Percentiles rank a stretch among this genome's conserved stretches.
Conservation (phyloP, 768 basidiomycete species). For the Trametopsis cervina region DNA sequence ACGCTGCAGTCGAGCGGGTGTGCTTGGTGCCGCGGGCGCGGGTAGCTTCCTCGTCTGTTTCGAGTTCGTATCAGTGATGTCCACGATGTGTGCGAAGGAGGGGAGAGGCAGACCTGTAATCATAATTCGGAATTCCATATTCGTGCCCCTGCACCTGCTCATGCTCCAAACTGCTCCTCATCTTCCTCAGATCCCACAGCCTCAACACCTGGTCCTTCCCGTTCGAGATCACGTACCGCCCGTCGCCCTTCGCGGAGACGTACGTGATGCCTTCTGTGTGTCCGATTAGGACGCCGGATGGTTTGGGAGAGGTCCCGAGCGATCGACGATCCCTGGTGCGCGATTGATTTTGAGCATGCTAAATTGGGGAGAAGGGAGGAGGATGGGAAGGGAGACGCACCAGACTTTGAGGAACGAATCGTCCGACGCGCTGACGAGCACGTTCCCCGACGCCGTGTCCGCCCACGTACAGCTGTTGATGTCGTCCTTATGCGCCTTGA, state of each 20-base stretch:
- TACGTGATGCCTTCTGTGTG: slow-evolving; percentile 96
- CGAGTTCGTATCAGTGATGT: neutral
- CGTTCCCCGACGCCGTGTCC: slow-evolving; percentile 85
- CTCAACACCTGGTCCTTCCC: slow-evolving; percentile 92
- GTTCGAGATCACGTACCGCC: slow-evolving; percentile 91
- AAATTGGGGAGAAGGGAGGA: neutral
- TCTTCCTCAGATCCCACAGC: slow-evolving; percentile 91
- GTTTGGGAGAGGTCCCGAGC: slow-evolving; percentile 46
- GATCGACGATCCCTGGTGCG: slow-evolving; percentile 44
- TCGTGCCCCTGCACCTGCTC: slow-evolving; percentile 40
- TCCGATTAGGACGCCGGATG: slow-evolving; percentile 90
- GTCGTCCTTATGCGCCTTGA: slow-evolving; percentile 83
- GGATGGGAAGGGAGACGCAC: slow-evolving; percentile 33
- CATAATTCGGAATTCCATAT: slow-evolving; percentile 59
- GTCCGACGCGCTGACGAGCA: slow-evolving; percentile 92
- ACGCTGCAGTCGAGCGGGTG: slow-evolving; percentile 91
- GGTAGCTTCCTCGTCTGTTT: slow-evolving; percentile 56
- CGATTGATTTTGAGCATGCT: neutral
- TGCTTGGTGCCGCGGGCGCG: slow-evolving; percentile 48
- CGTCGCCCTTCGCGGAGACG: slow-evolving; percentile 93
- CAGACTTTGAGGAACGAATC: slow-evolving; percentile 95
- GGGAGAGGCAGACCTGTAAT: slow-evolving; percentile 84
- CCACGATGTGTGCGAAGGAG: slow-evolving; percentile 2
- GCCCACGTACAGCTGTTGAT: slow-evolving; percentile 98
- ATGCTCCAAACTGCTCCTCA: slow-evolving; percentile 70